Base-by-base conservation (phyloP, 306 rosid genomes). In the Acacia acuminata region DNA sequence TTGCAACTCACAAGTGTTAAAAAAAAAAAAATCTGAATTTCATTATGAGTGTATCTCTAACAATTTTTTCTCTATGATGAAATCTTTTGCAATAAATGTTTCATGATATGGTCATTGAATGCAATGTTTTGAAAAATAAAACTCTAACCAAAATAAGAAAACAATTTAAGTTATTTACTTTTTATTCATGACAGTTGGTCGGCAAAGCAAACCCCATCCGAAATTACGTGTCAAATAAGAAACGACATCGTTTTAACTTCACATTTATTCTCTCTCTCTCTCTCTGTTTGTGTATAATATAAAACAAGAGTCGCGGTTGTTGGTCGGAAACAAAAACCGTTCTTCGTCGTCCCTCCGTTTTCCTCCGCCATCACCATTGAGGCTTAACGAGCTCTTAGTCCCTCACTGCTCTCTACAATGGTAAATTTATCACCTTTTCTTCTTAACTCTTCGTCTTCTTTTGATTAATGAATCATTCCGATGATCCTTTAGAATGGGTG, bases 391-490 rank as follows among this genome's bases (percentile, higher is more conserved):
- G 65, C 48, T 77, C 76, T 19, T 42, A 17, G 22, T 74, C 67
- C 79, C 56, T 11, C 64, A 8, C 64, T 16, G 56, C 5, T 50
- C 6, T 14, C 53, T 2, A 60, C 32, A n/a, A 86, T 86, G 89
- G 87, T 86, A 83, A 66, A 58, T 58, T 50, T 73, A 16, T 60
- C 60, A 30, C 15, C 56, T 70, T 74, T 42, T 68, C 25, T 69
- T 6, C 16, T 48, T 7, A 25, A 7, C 63, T 77, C 24, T 72
- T 8, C 0, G 30, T 43, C 16, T 56, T 55, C 47, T 80, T 73
- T 13, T 81, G 22, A 70, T 66, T 4, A 40, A 36, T 67, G 73
- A 14, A 43, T 25, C n/a, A 61, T 44, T 76, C 19, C 25, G 34
- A 45, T 80, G 70, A 25, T 76, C 55, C 12, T 79, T 71, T 40